Conservation (phyloP, 2,329 filamentous ascomycete genomes). For the Gyromitra esculenta region DNA sequence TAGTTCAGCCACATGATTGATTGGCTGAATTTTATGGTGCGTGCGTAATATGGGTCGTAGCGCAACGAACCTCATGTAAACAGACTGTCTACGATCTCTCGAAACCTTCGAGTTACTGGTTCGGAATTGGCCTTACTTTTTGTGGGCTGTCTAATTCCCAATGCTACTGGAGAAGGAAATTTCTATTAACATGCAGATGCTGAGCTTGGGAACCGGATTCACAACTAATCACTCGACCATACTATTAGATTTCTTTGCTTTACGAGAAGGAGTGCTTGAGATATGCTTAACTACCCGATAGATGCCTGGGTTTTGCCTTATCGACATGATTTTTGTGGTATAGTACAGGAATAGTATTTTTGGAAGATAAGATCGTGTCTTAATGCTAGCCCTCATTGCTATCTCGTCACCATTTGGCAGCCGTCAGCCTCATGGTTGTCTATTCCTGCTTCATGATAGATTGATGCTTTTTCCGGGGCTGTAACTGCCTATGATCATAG, state of each 20-base stretch:
- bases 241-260: neutral
- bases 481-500: neutral
- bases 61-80: neutral
- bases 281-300: neutral
- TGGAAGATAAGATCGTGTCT: neutral
- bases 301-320: neutral
- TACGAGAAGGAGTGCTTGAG: neutral
- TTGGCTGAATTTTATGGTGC: neutral
- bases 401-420: neutral
- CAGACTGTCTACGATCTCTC: neutral
- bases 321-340: neutral
- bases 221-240: constrained; percentile 33
- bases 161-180: neutral
- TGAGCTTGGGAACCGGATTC: constrained; percentile 1
- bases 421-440: neutral
- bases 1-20: neutral
- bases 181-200: neutral
- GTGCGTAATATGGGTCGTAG: neutral
- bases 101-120: neutral
- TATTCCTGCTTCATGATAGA: neutral
- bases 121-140: neutral
- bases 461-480: neutral
- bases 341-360: neutral
- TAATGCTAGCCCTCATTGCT: neutral
- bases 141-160: neutral